Evolutionary conservation across 768 basidiomycete genomes (phyloP), one percentile per base, ranked within the genome.

Genomic region (Pleurotus citrinopileatus): DNA sequence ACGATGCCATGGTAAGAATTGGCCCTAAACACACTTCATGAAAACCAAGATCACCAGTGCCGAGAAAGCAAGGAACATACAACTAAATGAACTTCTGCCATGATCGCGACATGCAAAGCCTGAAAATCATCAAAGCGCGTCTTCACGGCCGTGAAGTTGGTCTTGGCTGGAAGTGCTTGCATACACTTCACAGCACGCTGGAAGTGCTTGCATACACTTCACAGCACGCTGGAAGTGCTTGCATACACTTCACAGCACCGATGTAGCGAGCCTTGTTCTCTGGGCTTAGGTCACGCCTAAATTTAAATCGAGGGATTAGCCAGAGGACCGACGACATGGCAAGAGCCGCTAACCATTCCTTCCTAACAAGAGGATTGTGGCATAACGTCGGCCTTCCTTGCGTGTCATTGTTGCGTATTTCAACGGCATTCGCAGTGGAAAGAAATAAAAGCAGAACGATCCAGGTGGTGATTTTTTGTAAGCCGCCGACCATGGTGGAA

Each of bases 41-140:
- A 25, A 13, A 15, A 26, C 15, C 2, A n/a, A 28, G 10, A 20
- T 13, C 13, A 1, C 26, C 25, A 4, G 29, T 6, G 2, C 3
- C 13, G n/a, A 20, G 38, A 53, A 26, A 12, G 5, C 42, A 27
- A 19, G 4, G 12, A 13, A 58, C 71, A 53, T 57, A 74, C 75
- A 42, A 72, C 66, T 7, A 61, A 32, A 56, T 76, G 73, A 6
- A 73, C 61, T 2, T 45, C 28, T 6, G 65, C 62, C 2, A 71
- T 61, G 29, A 65, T 37, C 3, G 55, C 53, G 25, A 74, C 67
- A 47, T 75, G 75, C 13, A 64, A 37, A 0, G 67, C 71, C 54
- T 71, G 69, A 42, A 76, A 71, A 45, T 75, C 73, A 53, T 76
- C 74, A 55, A 67, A 74, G 9, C 72, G 69, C 10, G 70, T 69